Conservation (phyloP, 257 asterid species). For the Przewalskia tangutica region DNA sequence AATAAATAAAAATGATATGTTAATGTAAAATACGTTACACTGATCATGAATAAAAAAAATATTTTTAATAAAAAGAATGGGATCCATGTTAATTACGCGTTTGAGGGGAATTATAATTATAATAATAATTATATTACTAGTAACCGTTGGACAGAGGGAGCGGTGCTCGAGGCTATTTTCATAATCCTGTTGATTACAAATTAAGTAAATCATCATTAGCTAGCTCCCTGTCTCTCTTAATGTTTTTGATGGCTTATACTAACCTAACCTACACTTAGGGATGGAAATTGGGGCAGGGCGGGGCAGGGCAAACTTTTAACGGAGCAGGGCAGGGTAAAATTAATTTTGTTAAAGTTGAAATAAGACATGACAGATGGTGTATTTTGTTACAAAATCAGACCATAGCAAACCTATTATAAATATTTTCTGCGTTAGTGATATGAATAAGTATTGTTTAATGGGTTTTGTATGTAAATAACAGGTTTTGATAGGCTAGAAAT, state of each 20-base stretch:
- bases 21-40: background rate
- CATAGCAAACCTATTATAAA: too few relatives aligned
- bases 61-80: background rate
- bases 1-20: background rate
- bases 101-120: conserved; percentile 8
- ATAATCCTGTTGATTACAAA: background rate
- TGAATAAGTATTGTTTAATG: too few relatives aligned
- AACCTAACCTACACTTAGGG: too few relatives aligned
- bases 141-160: conserved; percentile 38
- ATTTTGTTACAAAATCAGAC: too few relatives aligned
- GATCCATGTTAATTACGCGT: conserved; percentile 14
- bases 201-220: background rate
- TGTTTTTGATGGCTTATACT: background rate
- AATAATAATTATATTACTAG: background rate
- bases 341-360: too few relatives aligned
- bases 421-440: too few relatives aligned
- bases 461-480: too few relatives aligned
- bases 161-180: conserved; percentile 37
- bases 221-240: background rate
- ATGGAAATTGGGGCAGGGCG: too few relatives aligned
- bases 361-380: too few relatives aligned
- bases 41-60: background rate
- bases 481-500: too few relatives aligned
- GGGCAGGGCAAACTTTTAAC: too few relatives aligned
- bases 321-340: too few relatives aligned